phyloP scores from a whole-genome alignment of 1,139 yeast genomes.

The Kodamaea derodonti region DNA sequence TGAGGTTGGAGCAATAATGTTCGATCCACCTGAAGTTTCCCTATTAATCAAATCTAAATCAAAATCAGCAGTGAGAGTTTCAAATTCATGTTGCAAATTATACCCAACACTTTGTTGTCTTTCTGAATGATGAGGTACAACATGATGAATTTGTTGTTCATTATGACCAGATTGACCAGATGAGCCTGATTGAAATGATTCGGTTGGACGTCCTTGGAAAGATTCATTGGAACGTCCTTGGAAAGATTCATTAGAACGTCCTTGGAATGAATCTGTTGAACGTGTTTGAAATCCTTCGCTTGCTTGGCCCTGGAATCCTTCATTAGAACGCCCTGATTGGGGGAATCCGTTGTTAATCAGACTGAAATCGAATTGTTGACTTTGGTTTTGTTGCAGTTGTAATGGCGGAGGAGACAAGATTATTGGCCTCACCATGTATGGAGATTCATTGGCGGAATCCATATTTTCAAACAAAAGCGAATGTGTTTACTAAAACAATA shows the following conservation, averaged over 20 bases:
- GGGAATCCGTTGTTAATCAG: slow-evolving; percentile 4
- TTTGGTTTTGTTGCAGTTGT: slow-evolving; percentile 15
- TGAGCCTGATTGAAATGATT: not conserved
- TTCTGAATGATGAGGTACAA: slow-evolving; percentile 16
- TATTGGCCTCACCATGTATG: slow-evolving; percentile 30
- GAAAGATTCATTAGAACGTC: too few relatives aligned
- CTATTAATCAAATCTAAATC: slow-evolving; percentile 37
- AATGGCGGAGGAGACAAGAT: slow-evolving; percentile 41
- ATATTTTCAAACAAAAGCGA: slow-evolving; percentile 2
- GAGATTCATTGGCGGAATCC: slow-evolving; percentile 9
- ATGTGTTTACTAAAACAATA: too few relatives aligned
- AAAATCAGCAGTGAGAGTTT: slow-evolving; percentile 44
- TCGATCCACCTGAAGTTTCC: slow-evolving; percentile 2
- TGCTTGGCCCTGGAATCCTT: too few relatives aligned
- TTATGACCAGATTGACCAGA: not conserved
- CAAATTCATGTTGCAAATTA: slow-evolving; percentile 46
- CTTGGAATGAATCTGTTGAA: too few relatives aligned
- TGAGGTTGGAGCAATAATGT: slow-evolving; percentile 17
- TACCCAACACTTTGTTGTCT: slow-evolving; percentile 43
- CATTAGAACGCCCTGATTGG: too few relatives aligned
- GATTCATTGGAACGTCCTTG: too few relatives aligned
- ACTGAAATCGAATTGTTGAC: slow-evolving; percentile 2
- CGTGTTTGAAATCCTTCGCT: too few relatives aligned
- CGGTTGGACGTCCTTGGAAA: too few relatives aligned
- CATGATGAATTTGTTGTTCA: slow-evolving; percentile 4